phyloP scores from a whole-genome alignment of 192 early-diverging fungal genomes.

The Diversispora eburnea region DNA sequence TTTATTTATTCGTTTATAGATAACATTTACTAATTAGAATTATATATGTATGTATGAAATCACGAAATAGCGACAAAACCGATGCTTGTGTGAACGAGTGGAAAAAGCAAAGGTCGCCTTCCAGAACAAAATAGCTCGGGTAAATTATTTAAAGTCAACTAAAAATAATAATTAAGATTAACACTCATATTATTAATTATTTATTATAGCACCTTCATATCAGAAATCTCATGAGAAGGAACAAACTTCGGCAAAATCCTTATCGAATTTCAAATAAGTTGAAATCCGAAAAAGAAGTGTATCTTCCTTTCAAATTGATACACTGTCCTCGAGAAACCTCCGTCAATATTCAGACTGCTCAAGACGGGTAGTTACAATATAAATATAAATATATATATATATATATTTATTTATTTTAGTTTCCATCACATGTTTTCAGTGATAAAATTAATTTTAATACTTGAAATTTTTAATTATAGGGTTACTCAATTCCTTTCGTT shows the following conservation, averaged over 20 bases:
- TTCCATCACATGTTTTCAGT: neutral
- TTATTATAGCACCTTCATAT: slow-evolving; percentile 22
- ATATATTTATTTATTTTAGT: neutral
- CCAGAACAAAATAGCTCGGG: slow-evolving; percentile 11
- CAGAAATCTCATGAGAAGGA: slow-evolving; percentile 18
- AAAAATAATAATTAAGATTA: neutral
- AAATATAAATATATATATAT: neutral
- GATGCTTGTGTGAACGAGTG: neutral
- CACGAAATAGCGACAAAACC: neutral
- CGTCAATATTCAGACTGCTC: neutral
- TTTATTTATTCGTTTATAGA: no score
- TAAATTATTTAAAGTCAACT: neutral
- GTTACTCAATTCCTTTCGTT: slow-evolving; percentile 18
- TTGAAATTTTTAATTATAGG: no score
- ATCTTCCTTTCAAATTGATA: slow-evolving; percentile 19
- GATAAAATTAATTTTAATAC: neutral
- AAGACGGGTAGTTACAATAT: slow-evolving; percentile 11
- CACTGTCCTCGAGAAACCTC: slow-evolving; percentile 12
- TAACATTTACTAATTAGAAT: neutral
- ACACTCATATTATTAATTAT: neutral
- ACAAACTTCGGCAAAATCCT: neutral
- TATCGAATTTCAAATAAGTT: neutral
- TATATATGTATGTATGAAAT: neutral
- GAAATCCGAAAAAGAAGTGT: slow-evolving; percentile 15
- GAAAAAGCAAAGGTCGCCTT: slow-evolving; percentile 3